Base-by-base conservation (phyloP, 2,329 filamentous ascomycete genomes). In the Clonostachys chloroleuca region DNA sequence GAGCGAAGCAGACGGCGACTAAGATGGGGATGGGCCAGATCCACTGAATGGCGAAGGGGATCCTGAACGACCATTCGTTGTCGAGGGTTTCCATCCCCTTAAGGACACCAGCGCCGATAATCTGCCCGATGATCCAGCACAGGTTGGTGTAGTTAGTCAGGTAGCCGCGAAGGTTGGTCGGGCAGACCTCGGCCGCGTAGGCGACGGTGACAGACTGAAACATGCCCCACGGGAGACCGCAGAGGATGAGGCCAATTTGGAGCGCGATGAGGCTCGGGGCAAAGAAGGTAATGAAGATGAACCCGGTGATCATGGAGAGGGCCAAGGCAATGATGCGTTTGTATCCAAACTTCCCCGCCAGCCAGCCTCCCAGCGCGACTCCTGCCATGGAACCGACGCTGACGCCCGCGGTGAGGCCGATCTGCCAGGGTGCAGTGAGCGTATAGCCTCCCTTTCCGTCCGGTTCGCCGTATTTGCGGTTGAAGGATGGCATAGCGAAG, bases 391-490 rank as follows among this genome's bases (percentile, higher is more conserved):
- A 65, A 12, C 78, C 78, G 4, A 67, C 67, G 5, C 69, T 62
- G 0, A 70, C 66, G 10, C 69, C 76, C 41, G 77, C 78, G 40
- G 65, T 67, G 5, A 81, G 60, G 7, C 69, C 75, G 3, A 74
- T 67, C 56, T 80, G 77, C 78, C 78, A 81, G 1, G 69, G 60
- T 2, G 73, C 71, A 1, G 71, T 68, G 43, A 81, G 58, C 49
- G 76, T 61, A 49, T 76, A 76, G 1, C 40, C 16, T 17, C 46
- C 30, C 2, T 58, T 49, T 1, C 66, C 71, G 30, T 72, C 55
- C 1, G 59, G 50, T 12, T 60, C 50, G 10, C 73, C 73, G 47
- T 70, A 78, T 45, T 60, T 67, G 49, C 52, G 59, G 39, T 61
- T 60, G 49, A 66, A 74, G 16, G 55, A 65, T 1, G 55, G 66